Evolutionary conservation across 345 rosid species (phyloP).

Genomic region (Aethionema arabicum): DNA sequence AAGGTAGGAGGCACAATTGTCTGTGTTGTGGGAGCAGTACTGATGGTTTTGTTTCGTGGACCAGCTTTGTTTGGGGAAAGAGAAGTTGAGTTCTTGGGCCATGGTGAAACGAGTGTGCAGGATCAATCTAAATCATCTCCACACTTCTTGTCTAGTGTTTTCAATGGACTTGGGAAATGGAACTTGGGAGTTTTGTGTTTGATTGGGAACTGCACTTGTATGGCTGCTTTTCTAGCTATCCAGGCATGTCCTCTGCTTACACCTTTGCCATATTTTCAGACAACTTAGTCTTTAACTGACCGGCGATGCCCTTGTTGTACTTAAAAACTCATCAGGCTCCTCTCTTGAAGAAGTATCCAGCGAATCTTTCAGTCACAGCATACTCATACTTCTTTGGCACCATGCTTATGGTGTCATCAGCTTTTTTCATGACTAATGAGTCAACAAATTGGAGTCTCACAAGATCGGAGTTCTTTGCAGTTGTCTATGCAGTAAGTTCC

Average conservation of each 20-base stretch:
- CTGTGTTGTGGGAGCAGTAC: constrained; percentile 78
- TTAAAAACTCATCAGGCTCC: constrained; percentile 62
- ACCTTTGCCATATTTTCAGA: constrained; percentile 12
- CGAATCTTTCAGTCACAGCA: constrained; percentile 83
- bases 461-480: constrained; percentile 73
- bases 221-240: constrained; percentile 93
- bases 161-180: constrained; percentile 71
- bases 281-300: constrained; percentile 20
- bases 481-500: constrained; percentile 78
- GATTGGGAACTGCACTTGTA: constrained; percentile 93
- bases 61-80: constrained; percentile 70
- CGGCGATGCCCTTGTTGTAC: neutral
- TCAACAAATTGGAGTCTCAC: constrained; percentile 84
- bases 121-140: constrained; percentile 71
- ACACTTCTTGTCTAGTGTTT: constrained; percentile 58
- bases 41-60: constrained; percentile 91
- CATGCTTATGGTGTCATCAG: constrained; percentile 61
- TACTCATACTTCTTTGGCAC: constrained; percentile 86
- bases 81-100: constrained; percentile 45
- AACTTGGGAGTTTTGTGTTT: constrained; percentile 92
- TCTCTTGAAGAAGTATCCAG: constrained; percentile 69
- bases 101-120: constrained; percentile 53
- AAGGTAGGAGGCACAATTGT: constrained; percentile 85
- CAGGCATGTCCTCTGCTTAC: constrained; percentile 54
- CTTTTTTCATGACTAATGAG: constrained; percentile 59